These are phyloP conservation scores for Echium plantagineum DNA, from an alignment of 257 asterid species.

Conservation along the genomic window DNA sequence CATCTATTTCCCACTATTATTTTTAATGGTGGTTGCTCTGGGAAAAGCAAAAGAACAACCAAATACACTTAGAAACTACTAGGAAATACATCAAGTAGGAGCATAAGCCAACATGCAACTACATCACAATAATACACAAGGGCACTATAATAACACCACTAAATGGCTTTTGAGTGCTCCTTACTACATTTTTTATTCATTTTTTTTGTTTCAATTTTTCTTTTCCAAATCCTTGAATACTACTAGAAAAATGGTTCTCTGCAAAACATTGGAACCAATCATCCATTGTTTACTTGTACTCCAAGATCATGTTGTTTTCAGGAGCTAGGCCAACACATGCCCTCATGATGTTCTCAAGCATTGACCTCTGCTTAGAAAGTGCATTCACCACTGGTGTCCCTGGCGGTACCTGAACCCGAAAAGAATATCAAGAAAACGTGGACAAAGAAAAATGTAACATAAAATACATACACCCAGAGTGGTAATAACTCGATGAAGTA, in stretches of 20 bases:
- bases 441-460: no score
- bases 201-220: no score
- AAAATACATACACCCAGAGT: no score
- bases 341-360: slow-evolving; percentile 95
- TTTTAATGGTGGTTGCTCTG: no score
- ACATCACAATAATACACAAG: background rate
- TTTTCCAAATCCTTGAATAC: background rate
- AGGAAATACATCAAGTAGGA: no score
- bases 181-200: no score
- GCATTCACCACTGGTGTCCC: slow-evolving; percentile 99
- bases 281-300: slow-evolving; percentile 51
- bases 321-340: slow-evolving; percentile 98
- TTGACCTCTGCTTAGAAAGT: slow-evolving; percentile 83
- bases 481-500: no score
- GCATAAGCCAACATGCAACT: background rate
- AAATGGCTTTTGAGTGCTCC: background rate
- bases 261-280: slow-evolving; percentile 1
- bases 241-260: background rate
- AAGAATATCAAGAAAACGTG: no score
- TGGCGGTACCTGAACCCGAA: slow-evolving; percentile 77
- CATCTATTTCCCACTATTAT: no score
- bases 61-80: no score
- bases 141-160: background rate
- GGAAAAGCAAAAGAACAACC: no score
- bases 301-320: slow-evolving; percentile 97